Conservation (phyloP, 1,284 basidiomycete species). For the Peniophora sp. region DNA sequence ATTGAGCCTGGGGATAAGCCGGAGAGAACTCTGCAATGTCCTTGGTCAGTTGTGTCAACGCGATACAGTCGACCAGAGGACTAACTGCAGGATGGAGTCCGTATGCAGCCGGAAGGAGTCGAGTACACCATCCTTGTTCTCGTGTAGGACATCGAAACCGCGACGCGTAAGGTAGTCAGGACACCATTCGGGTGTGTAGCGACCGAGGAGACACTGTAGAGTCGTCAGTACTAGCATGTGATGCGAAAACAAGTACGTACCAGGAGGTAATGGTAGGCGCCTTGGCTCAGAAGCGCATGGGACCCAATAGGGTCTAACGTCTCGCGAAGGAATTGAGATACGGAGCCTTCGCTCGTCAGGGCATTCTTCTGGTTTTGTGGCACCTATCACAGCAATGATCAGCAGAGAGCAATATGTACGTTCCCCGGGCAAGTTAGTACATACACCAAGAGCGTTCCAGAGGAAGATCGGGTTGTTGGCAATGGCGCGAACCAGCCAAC, state of each 20-base stretch:
- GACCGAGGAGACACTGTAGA: slow-evolving; percentile 49
- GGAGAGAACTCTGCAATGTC: slow-evolving; percentile 38
- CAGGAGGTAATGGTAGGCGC: slow-evolving; percentile 65
- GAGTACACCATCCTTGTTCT: slow-evolving; percentile 38
- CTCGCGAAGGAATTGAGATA: slow-evolving; percentile 51
- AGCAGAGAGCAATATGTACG: background rate
- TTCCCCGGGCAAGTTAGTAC: background rate
- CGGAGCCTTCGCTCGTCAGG: slow-evolving; percentile 56
- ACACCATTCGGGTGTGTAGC: slow-evolving; percentile 63
- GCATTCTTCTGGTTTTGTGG: slow-evolving; percentile 71
- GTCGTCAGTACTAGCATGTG: background rate
- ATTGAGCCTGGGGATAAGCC: slow-evolving; percentile 47
- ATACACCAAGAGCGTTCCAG: slow-evolving; percentile 80
- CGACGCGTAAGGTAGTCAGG: slow-evolving; percentile 66
- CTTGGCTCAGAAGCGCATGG: slow-evolving; percentile 43
- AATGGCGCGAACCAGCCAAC: slow-evolving; percentile 54
- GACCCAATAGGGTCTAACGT: slow-evolving; percentile 60
- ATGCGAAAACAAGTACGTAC: slow-evolving; percentile 20
- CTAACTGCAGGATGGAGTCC: slow-evolving; percentile 70
- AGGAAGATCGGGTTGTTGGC: slow-evolving; percentile 63
- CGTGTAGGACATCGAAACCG: slow-evolving; percentile 55
- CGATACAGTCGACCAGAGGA: slow-evolving; percentile 3
- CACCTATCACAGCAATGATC: no score
- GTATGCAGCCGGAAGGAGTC: slow-evolving; percentile 75
- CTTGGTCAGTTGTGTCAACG: background rate